phyloP scores from a whole-genome alignment of 2,329 filamentous ascomycete genomes.

The Sporothrix pseudoabietina region DNA sequence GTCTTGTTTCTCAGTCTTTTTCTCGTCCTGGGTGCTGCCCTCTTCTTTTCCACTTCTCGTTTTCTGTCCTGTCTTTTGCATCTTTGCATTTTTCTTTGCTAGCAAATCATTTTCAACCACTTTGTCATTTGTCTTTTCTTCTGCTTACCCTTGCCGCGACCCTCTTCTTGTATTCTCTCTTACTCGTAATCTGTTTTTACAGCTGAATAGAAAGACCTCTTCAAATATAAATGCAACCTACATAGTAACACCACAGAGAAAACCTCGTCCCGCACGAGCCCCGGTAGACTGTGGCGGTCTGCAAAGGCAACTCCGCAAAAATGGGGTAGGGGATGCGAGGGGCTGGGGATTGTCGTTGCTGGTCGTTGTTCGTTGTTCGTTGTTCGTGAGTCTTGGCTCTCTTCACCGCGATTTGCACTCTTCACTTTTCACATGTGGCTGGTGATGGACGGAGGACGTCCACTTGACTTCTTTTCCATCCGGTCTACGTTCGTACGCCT shows the following conservation, averaged over 20 bases:
- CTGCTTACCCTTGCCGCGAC: not conserved
- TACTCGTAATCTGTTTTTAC: not conserved
- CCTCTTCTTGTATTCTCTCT: not conserved
- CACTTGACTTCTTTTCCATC: not conserved
- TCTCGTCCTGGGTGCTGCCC: not conserved
- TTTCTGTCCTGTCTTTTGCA: not conserved
- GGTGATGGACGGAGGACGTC: not conserved
- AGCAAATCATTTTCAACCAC: not conserved
- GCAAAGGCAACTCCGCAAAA: not conserved
- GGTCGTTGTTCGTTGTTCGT: not conserved
- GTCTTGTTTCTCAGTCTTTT: not conserved
- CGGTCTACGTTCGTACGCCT: not conserved
- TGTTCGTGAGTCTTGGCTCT: not conserved
- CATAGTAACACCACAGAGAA: not conserved
- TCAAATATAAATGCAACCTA: conserved; percentile 7
- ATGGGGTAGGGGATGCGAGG: not conserved
- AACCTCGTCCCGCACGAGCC: not conserved
- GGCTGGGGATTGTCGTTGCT: not conserved
- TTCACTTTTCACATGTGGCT: conserved; percentile 4
- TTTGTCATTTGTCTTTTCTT: not conserved
- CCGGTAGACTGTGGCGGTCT: conserved; percentile 3
- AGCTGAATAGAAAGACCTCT: conserved; percentile 20
- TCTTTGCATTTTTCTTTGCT: conserved; percentile 10
- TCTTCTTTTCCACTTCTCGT: not conserved
- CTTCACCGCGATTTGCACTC: not conserved